phyloP scores from a whole-genome alignment of 73 alveolate species.

The Paramecium octaurelia region DNA sequence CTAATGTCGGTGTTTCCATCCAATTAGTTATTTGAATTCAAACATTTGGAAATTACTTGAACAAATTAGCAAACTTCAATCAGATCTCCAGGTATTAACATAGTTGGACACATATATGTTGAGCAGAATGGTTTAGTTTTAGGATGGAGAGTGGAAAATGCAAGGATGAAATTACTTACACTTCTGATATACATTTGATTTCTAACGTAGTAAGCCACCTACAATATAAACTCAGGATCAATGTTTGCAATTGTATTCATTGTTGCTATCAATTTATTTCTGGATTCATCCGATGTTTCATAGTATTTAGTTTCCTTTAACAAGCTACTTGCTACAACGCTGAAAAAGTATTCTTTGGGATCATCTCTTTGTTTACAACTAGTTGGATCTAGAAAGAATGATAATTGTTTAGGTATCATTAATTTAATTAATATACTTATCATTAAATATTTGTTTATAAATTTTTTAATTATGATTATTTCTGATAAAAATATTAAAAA shows the following conservation, averaged over 20 bases:
- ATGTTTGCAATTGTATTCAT: conserved; percentile 22
- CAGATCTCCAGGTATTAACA: conserved; percentile 62
- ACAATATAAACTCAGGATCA: conserved; percentile 64
- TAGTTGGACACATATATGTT: conserved; percentile 43
- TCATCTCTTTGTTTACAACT: background rate
- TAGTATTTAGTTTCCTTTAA: conserved; percentile 24
- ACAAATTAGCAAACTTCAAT: conserved; percentile 55
- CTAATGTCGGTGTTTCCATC: background rate
- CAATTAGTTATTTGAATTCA: background rate
- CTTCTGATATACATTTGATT: conserved; percentile 63
- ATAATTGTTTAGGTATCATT: background rate
- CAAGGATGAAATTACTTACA: conserved; percentile 59
- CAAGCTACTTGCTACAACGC: background rate
- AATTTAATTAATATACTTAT: background rate
- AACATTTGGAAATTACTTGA: background rate
- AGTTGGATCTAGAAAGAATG: background rate
- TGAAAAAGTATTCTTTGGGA: background rate
- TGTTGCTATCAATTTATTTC: background rate
- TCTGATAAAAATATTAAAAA: background rate
- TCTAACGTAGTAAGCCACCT: conserved; percentile 65
- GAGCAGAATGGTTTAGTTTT: conserved; percentile 57
- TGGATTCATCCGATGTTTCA: background rate
- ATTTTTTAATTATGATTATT: background rate
- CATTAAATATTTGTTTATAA: background rate
- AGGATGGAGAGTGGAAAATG: conserved; percentile 48